Evolutionary conservation across 768 basidiomycete species (phyloP).

Genomic region (Lactifluus echinatus): DNA sequence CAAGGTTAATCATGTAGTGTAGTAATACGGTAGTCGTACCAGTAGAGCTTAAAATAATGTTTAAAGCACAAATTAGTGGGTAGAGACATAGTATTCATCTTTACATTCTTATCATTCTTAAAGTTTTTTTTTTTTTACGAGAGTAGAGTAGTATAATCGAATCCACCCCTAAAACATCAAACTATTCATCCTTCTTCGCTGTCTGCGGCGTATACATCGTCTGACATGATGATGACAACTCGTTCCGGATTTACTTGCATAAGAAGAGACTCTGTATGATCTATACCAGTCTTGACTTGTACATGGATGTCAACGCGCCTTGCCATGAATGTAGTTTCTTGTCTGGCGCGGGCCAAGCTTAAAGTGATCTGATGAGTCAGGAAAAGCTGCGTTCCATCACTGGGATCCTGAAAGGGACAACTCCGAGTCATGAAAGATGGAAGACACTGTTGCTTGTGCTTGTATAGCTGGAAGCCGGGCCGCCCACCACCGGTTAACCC

Average conservation of each 20-base stretch:
- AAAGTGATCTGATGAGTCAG: slow-evolving; percentile 19
- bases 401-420: not conserved
- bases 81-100: not conserved
- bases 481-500: slow-evolving; percentile 22
- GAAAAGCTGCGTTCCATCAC: not conserved
- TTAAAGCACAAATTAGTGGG: not conserved
- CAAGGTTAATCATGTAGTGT: not conserved
- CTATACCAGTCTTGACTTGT: slow-evolving; percentile 5
- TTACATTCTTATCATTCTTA: slow-evolving; percentile 2
- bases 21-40: slow-evolving; percentile 1
- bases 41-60: not conserved
- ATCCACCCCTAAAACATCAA: not conserved
- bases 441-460: slow-evolving; percentile 52
- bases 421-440: slow-evolving; percentile 21
- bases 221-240: not conserved
- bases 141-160: not conserved
- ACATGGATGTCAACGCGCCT: slow-evolving; percentile 4
- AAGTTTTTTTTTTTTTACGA: not conserved
- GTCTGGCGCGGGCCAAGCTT: not conserved
- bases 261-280: slow-evolving; percentile 8
- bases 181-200: not conserved
- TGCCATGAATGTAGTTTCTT: not conserved
- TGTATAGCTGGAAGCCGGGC: slow-evolving; percentile 31
- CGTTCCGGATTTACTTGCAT: slow-evolving; percentile 11
- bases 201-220: not conserved